phyloP scores from a whole-genome alignment of 164 flowering plant genomes.

The Protea cynaroides region DNA sequence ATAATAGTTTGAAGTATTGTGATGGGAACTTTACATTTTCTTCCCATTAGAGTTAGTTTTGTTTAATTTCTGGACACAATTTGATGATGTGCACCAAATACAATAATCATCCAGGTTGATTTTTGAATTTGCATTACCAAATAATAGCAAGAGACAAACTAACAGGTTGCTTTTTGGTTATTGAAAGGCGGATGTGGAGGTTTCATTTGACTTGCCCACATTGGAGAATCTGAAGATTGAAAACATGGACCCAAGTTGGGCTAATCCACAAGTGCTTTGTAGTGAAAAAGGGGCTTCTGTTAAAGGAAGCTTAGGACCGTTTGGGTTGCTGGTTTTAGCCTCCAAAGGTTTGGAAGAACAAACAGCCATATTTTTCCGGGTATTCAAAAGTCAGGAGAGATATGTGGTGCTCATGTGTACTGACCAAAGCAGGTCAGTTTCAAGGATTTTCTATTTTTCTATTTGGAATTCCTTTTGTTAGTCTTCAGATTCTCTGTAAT shows the following conservation, averaged over 20 bases:
- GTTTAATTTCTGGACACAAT: too few relatives aligned
- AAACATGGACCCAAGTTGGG: constrained; percentile 33
- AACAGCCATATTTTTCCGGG: constrained; percentile 52
- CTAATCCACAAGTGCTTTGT: constrained; percentile 39
- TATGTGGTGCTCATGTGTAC: constrained; percentile 59
- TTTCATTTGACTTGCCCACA: constrained; percentile 28
- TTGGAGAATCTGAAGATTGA: constrained; percentile 38
- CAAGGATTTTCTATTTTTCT: not conserved
- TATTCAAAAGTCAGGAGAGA: constrained; percentile 35
- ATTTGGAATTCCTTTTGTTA: too few relatives aligned
- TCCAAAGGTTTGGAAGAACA: constrained; percentile 44
- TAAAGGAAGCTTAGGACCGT: constrained; percentile 49
- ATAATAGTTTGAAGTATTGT: too few relatives aligned
- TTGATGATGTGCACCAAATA: too few relatives aligned
- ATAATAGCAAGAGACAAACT: too few relatives aligned
- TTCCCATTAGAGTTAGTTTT: too few relatives aligned
- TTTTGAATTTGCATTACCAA: too few relatives aligned
- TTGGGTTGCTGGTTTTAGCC: constrained; percentile 50
- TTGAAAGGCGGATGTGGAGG: constrained; percentile 46
- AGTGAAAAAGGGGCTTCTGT: constrained; percentile 34
- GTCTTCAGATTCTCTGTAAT: too few relatives aligned
- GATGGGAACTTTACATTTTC: too few relatives aligned
- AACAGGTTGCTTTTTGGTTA: not conserved
- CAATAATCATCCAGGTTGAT: too few relatives aligned
- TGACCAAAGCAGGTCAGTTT: constrained; percentile 56